Conservation (phyloP, 768 basidiomycete genomes). For the Auriscalpium microsporum region DNA sequence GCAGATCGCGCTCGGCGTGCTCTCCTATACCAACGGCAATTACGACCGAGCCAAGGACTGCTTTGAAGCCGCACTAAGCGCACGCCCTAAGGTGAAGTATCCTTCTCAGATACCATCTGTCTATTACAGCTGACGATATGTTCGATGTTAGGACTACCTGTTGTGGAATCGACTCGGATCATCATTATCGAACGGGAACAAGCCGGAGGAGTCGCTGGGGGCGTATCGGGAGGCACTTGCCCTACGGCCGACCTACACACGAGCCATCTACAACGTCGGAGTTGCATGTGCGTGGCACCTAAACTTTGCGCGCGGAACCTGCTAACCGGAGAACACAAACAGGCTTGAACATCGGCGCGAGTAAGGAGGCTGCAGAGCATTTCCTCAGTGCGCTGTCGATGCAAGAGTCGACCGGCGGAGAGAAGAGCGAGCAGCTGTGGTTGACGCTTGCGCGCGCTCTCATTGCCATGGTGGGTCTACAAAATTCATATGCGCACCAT, state of each 20-base stretch:
- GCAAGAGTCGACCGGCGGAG: conserved; percentile 61
- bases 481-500: not conserved
- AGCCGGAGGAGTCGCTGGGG: conserved; percentile 88
- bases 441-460: conserved; percentile 79
- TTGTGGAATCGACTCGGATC: conserved; percentile 96
- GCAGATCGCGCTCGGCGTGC: conserved; percentile 85
- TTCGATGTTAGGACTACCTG: conserved; percentile 61
- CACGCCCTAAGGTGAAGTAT: conserved; percentile 55
- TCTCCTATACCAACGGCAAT: conserved; percentile 83
- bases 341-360: conserved; percentile 94
- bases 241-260: conserved; percentile 89
- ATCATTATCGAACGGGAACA: conserved; percentile 86
- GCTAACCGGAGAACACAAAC: not conserved
- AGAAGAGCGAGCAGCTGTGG: conserved; percentile 84
- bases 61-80: conserved; percentile 79
- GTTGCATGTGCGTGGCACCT: conserved; percentile 72
- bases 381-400: conserved; percentile 77
- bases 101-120: not conserved
- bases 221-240: conserved; percentile 87
- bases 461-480: conserved; percentile 58
- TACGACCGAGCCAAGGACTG: conserved; percentile 91
- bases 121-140: not conserved
- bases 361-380: conserved; percentile 95
- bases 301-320: no score
- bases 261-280: conserved; percentile 96